Evolutionary conservation across 208 protist genomes (phyloP).

Genomic region (Porcisia hertigi): DNA sequence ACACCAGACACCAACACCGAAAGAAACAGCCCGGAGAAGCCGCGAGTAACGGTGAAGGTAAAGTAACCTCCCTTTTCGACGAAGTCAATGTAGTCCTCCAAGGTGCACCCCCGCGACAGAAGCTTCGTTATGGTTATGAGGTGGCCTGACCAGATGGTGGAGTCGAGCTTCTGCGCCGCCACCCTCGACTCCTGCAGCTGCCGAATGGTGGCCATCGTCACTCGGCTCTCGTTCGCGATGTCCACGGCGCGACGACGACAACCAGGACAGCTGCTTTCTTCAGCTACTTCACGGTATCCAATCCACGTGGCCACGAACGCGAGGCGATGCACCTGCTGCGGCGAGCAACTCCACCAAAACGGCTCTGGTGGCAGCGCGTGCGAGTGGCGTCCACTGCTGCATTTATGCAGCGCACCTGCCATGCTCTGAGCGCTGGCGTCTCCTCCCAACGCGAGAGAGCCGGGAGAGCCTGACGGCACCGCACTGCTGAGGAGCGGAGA

Average conservation of each 20-base stretch:
- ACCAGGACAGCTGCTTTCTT: constrained; percentile 46
- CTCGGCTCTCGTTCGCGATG: constrained; percentile 54
- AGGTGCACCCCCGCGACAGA: constrained; percentile 44
- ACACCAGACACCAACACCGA: constrained; percentile 32
- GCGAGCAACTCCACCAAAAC: constrained; percentile 57
- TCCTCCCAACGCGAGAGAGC: constrained; percentile 5
- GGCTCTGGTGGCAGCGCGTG: constrained; percentile 22
- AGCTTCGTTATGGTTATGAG: constrained; percentile 65
- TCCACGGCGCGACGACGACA: constrained; percentile 39
- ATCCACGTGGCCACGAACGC: constrained; percentile 65
- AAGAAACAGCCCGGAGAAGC: constrained; percentile 47
- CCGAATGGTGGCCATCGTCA: constrained; percentile 36
- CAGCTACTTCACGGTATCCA: constrained; percentile 41
- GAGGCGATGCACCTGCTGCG: constrained; percentile 69
- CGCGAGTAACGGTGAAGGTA: constrained; percentile 23
- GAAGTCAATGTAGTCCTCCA: constrained; percentile 76
- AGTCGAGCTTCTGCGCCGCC: constrained; percentile 30
- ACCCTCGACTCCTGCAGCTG: constrained; percentile 39
- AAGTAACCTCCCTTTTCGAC: constrained; percentile 45
- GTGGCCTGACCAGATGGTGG: constrained; percentile 58
- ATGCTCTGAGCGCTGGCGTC: constrained; percentile 21
- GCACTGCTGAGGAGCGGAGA: constrained; percentile 19
- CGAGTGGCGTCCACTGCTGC: constrained; percentile 13
- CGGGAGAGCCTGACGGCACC: background rate
- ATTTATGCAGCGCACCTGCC: constrained; percentile 3